Base-by-base conservation (phyloP, 306 rosid genomes). In the Citrullus mucosospermus region DNA sequence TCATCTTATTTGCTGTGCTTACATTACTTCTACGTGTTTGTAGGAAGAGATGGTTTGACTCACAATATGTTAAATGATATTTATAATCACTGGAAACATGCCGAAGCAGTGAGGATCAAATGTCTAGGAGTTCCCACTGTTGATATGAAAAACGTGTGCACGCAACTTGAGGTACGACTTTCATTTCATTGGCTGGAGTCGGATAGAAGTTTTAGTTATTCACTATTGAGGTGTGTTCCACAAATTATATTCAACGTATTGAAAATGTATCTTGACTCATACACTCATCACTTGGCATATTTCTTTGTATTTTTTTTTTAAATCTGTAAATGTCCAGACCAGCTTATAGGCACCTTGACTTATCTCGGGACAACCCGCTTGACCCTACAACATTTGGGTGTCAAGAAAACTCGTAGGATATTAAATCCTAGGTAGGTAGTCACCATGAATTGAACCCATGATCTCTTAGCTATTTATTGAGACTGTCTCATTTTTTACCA, bases 31-130 rank as follows among this genome's bases (percentile, higher is more conserved):
- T 77, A 16, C 75, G 74, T 38, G 63, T 60, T 36, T 82, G 81
- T 81, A 95, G 98, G 97, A 67, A 86, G 98, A 81, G 98, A 95
- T 81, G 97, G 98, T 66, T 89, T 95, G 81, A 95, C 98, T 73
- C 97, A 95, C 83, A 95, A 92, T 78, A 95, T 95, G 98, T 83
- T 95, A 80, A 88, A 83, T 82, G 97, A 84, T 82, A 92, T 95
- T 83, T 94, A 89, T 76, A 88, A 88, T 79, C 90, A 89, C 58
- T 95, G 98, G 98, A 92, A 86, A 79, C 85, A 80, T 78, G 82
- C 87, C 20, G 98, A 92, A 79, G 96, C 88, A 14, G 92, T 91
- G 84, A 88, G 98, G 91, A 89, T 90, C 85, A 92, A 90, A 86
- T 92, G 96, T 87, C 85, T 87, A 74, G 98, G 98, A 71, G 96